phyloP scores from a whole-genome alignment of 2,329 filamentous ascomycete species.

The Alternaria metachromatica region DNA sequence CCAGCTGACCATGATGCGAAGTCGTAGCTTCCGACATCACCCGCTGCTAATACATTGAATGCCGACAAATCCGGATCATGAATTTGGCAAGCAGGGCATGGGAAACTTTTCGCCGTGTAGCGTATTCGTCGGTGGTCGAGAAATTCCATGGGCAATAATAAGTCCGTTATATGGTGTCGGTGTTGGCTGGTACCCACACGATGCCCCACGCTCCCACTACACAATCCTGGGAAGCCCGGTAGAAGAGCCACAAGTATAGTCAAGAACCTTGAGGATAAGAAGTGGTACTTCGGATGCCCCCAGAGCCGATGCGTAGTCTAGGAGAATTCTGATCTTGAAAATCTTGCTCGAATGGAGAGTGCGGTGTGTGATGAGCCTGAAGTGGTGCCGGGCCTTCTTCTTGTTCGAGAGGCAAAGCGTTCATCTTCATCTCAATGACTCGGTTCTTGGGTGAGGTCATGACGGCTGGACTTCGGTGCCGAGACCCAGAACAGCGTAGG shows the following conservation, averaged over 20 bases:
- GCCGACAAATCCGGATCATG: slow-evolving; percentile 9
- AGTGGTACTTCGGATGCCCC: not conserved
- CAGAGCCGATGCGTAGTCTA: not conserved
- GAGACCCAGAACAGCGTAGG: slow-evolving; percentile 8
- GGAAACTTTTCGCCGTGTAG: slow-evolving; percentile 3
- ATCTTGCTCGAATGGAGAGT: not conserved
- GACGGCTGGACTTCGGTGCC: slow-evolving; percentile 4
- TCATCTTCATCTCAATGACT: slow-evolving; percentile 7
- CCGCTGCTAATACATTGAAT: not conserved
- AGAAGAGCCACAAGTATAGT: not conserved
- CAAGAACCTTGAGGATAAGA: not conserved
- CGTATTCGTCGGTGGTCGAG: not conserved
- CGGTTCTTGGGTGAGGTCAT: slow-evolving; percentile 2
- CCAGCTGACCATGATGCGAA: not conserved
- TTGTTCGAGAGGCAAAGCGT: slow-evolving; percentile 7
- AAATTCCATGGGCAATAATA: not conserved
- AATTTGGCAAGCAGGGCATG: not conserved
- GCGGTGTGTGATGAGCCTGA: not conserved
- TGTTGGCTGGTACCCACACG: not conserved
- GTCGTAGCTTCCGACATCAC: not conserved
- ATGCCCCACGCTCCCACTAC: not conserved
- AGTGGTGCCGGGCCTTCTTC: slow-evolving; percentile 1
- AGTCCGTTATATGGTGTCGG: slow-evolving; percentile 1
- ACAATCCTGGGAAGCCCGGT: slow-evolving; percentile 1
- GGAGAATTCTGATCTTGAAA: not conserved